These are phyloP conservation scores for Seminavis robusta DNA, from an alignment of 108 stramenopile genomes.

Conservation along the genomic window DNA sequence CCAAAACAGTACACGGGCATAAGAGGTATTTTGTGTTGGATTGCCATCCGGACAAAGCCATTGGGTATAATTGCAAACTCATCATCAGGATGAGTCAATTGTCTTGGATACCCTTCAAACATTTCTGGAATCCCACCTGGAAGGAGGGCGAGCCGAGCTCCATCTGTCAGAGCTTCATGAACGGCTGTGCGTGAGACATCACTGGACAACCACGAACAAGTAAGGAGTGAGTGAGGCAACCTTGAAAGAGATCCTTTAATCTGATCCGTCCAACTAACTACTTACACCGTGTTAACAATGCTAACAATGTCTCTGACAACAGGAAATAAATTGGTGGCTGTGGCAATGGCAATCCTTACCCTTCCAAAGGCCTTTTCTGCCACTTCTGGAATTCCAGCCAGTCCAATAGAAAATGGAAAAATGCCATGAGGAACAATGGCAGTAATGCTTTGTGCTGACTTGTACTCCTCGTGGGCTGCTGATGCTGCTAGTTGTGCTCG, in stretches of 20 bases:
- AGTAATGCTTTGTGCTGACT: conserved; percentile 73
- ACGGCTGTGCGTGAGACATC: conserved; percentile 69
- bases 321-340: conserved; percentile 75
- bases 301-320: conserved; percentile 63
- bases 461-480: conserved; percentile 33
- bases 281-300: conserved; percentile 54
- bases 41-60: conserved; percentile 84
- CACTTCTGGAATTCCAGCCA: too few relatives aligned
- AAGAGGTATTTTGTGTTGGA: conserved; percentile 74
- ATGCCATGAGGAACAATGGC: conserved; percentile 91
- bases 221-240: not conserved
- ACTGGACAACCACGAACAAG: conserved; percentile 4
- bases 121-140: conserved; percentile 95
- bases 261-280: conserved; percentile 5
- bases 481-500: conserved; percentile 11
- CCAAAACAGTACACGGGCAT: conserved; percentile 91
- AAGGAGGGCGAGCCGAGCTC: conserved; percentile 59
- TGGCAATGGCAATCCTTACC: conserved; percentile 77
- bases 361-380: conserved; percentile 57
- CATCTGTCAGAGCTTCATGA: conserved; percentile 34
- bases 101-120: conserved; percentile 85
- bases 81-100: conserved; percentile 59
- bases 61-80: conserved; percentile 84
- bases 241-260: not conserved
- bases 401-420: conserved; percentile 90